Base-by-base conservation (phyloP, 495 filamentous ascomycete species). In the Xylaria curta region DNA sequence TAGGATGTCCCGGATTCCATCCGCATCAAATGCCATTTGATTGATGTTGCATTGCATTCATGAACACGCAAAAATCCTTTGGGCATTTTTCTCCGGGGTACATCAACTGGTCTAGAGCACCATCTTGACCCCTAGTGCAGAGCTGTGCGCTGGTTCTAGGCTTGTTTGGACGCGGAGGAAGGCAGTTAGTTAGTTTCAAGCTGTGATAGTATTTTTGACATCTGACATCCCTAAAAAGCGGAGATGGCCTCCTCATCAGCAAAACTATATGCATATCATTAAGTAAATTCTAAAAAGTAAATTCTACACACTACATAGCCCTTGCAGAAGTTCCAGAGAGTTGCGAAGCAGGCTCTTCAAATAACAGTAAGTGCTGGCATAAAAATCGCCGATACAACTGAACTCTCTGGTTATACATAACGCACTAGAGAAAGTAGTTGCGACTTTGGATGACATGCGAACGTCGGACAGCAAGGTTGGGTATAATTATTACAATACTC, bases 11-110 rank as follows among this genome's bases (percentile, higher is more conserved):
- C 17, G 24, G 3, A n/a, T n/a, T 51, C 47, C n/a, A 51, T n/a
- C 47, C 12, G 49, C 51, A 26, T 54, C 12, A 54, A 24, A 54
- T 13, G 13, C 3, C 13, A 54, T 54, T 10, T 28, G 21, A 28
- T 54, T 54, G 21, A 54, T 54, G 51, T 54, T 54, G 24, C 51
- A 54, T 54, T 54, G 24, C 51, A 54, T 54, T 54, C 4, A 9
- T 21, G 4, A 12, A 24, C 49, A 53, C 49, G 21, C 49, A 54
- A 26, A 9, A 24, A 15, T 54, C 15, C 54, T 5, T n/a, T 61
- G 59, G 33, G 40, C 59, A 21, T 61, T 42, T 21, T 44, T 38
- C 38, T 62, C 60, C 38, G 60, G n/a, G 31, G 2, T 33, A 21
- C n/a, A 15, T 15, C 38, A 5, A 40, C 26, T 31, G 36, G 38